Conservation (phyloP, 768 basidiomycete species). For the Amanita rimosa region DNA sequence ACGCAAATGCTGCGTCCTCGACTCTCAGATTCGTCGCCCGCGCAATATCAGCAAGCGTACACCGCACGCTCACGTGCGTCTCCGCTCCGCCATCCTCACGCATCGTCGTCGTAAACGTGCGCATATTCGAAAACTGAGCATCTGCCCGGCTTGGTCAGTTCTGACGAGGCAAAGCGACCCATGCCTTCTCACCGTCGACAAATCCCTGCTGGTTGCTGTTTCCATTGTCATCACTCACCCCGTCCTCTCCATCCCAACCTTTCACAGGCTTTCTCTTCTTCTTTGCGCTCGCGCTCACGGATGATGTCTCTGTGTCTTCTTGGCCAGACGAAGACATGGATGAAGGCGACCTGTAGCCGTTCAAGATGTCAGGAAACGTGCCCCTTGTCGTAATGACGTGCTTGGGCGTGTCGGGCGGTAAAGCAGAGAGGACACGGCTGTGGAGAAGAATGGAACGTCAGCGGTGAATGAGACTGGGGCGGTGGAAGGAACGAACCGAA, state of each 20-base stretch:
- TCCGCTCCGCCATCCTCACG: conserved; percentile 60
- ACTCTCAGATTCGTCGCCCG: conserved; percentile 68
- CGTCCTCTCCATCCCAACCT: conserved; percentile 62
- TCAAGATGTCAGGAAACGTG: conserved; percentile 26
- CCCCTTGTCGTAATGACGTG: conserved; percentile 28
- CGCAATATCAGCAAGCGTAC: conserved; percentile 71
- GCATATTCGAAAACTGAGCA: conserved; percentile 38
- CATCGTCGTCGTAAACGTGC: conserved; percentile 44
- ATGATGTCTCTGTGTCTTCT: conserved; percentile 14
- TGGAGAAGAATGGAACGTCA: not conserved
- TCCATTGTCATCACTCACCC: conserved; percentile 15
- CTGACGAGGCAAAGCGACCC: not conserved
- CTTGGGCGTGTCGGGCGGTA: conserved; percentile 40
- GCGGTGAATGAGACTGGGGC: not conserved
- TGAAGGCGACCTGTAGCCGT: conserved; percentile 5
- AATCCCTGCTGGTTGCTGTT: conserved; percentile 16
- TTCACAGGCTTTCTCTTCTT: conserved; percentile 43
- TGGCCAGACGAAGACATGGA: conserved; percentile 21
- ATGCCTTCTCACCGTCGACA: conserved; percentile 8
- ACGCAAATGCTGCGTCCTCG: conserved; percentile 82
- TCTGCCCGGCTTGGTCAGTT: conserved; percentile 23
- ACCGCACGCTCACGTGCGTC: conserved; percentile 54
- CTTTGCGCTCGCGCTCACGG: conserved; percentile 12
- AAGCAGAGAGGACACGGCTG: conserved; percentile 47
- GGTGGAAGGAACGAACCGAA: conserved; percentile 38